A percentile compares a stretch with the other conserved stretches of the same genome.
Evolutionary conservation across 768 basidiomycete species (phyloP).

Genomic region (Lentinus brumalis): DNA sequence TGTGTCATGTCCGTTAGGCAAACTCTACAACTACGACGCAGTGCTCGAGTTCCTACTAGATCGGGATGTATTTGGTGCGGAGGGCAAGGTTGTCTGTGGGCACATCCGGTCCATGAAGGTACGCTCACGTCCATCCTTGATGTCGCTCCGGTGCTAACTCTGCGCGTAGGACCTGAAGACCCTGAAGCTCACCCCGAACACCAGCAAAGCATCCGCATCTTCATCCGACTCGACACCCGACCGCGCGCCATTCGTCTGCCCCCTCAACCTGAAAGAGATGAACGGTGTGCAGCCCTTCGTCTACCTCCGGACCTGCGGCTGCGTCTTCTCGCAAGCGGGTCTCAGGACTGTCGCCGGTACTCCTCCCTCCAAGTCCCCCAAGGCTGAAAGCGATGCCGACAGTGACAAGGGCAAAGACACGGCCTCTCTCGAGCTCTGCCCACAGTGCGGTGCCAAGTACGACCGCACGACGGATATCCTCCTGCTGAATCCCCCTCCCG

Average conservation of each 20-base stretch:
- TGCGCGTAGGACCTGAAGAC: constrained; percentile 77
- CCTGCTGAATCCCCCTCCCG: constrained; percentile 66
- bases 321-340: constrained; percentile 86
- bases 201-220: constrained; percentile 37
- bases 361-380: constrained; percentile 28
- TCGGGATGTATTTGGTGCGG: constrained; percentile 83
- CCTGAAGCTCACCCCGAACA: constrained; percentile 77
- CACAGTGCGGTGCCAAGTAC: constrained; percentile 77
- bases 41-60: constrained; percentile 90
- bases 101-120: constrained; percentile 92
- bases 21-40: constrained; percentile 95
- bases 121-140: constrained; percentile 27
- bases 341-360: constrained; percentile 63
- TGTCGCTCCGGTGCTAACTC: neutral
- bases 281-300: constrained; percentile 88
- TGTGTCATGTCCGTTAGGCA: constrained; percentile 90
- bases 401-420: constrained; percentile 35
- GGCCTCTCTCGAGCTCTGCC: constrained; percentile 58
- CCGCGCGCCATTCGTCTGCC: constrained; percentile 81
- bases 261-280: constrained; percentile 93
- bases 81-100: constrained; percentile 81
- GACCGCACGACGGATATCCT: constrained; percentile 55
- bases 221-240: constrained; percentile 45
- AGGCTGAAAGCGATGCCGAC: constrained; percentile 15
- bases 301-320: constrained; percentile 84